Evolutionary conservation across 1,284 basidiomycete species (phyloP), one percentile per base, ranked within the genome.

Genomic region (Gomphus bonarii): DNA sequence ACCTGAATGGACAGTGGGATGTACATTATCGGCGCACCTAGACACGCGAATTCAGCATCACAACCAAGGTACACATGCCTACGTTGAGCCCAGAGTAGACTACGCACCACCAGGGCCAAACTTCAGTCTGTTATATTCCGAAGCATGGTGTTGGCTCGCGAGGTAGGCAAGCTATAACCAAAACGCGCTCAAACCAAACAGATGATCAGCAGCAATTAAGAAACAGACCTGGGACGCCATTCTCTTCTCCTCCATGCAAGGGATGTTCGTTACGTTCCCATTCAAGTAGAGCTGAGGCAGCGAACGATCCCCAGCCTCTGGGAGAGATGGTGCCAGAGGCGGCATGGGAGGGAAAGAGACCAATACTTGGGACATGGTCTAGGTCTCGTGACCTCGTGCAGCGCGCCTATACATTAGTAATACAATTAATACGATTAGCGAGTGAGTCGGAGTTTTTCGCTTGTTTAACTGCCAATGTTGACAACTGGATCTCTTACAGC

Each of bases 91-190:
- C 16, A 18, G 38, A 20, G 18, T 31, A n/a, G 50, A 50, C 16
- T 31, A 62, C 70, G 57, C 58, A 84, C 88, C 88, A 63, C 75
- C 69, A 3, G 76, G 72, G 12, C 88, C 90, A 62, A 80, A 85
- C 68, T 92, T 92, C n/a, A 82, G 69, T 57, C 79, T 75, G 63
- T 81, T 87, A 69, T 93, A 92, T 49, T 88, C 84, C 69, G 85
- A 88, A 57, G 69, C 63, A 59, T 92, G 91, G 72, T 91, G 88
- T 65, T 92, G 89, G 7, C 87, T 89, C 4, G 87, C 86, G 18
- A 88, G 69, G 16, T 68, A 70, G 7, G 76, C 74, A 57, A 88
- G 78, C 77, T 83, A 57, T 16, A 31, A 14, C 20, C 5, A 35
- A 40, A 16, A 53, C 43, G 28, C 18, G 38, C 50, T 33, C 25